A percentile compares a stretch with the other conserved stretches of the same genome.
Conservation (phyloP, 2,329 filamentous ascomycete species). For the Fusarium virguliforme region DNA sequence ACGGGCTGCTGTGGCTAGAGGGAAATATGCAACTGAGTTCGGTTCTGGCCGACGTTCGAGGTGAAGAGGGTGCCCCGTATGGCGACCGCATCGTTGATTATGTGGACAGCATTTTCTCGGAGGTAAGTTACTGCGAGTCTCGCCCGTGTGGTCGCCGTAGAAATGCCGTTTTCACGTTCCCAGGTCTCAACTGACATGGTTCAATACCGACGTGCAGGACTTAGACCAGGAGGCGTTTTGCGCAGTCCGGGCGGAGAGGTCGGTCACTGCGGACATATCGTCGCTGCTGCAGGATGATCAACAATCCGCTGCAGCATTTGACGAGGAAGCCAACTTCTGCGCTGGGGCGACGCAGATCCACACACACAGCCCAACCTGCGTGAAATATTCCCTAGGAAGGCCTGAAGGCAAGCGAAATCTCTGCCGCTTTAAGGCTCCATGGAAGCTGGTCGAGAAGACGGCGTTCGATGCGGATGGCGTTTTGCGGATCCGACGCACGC, state of each 20-base stretch:
- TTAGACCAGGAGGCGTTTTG: no score
- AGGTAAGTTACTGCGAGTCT: no score
- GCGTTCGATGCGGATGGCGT: background rate
- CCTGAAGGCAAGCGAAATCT: background rate
- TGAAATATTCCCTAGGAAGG: constrained; percentile 23
- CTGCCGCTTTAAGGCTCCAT: constrained; percentile 12
- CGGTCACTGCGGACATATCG: background rate
- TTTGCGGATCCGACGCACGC: background rate
- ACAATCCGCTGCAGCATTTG: background rate
- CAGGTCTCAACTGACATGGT: no score
- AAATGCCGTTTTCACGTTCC: no score
- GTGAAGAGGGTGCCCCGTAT: no score
- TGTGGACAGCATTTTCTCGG: no score
- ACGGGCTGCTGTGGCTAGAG: background rate
- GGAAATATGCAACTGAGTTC: no score
- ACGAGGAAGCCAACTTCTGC: constrained; percentile 24
- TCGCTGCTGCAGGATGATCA: background rate
- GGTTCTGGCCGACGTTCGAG: no score
- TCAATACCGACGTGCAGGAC: no score
- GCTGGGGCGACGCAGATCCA: constrained; percentile 12
- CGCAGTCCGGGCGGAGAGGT: background rate
- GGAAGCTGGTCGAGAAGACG: constrained; percentile 6
- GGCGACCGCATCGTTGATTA: no score
- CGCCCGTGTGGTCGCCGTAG: no score
- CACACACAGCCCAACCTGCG: constrained; percentile 17